These are phyloP conservation scores for Teratosphaeria pseudoeucalypti DNA, from an alignment of 2,329 filamentous ascomycete genomes.

Conservation along the genomic window DNA sequence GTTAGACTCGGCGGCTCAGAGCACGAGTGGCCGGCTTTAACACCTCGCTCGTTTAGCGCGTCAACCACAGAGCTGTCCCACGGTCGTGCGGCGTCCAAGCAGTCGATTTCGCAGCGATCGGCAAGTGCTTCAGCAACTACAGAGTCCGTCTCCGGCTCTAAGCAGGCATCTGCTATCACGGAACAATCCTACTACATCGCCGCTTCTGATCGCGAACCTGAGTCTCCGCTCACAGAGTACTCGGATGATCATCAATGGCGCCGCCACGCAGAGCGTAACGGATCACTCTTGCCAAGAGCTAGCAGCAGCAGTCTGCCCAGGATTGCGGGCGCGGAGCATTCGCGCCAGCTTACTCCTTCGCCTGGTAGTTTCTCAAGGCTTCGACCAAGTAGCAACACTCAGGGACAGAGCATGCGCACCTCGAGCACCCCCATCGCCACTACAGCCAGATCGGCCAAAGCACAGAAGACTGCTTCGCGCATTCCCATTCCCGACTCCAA, in stretches of 20 bases:
- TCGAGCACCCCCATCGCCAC: neutral
- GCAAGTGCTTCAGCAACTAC: neutral
- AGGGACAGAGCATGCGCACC: neutral
- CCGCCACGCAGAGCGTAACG: neutral
- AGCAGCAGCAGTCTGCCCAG: neutral
- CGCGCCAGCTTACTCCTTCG: constrained; percentile 13
- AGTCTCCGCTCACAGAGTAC: neutral
- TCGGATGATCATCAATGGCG: neutral
- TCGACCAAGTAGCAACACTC: constrained; percentile 5
- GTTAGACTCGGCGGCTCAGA: constrained; percentile 5
- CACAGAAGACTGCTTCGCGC: constrained; percentile 15
- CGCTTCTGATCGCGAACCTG: neutral
- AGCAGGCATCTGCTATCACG: neutral
- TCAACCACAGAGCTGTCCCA: neutral
- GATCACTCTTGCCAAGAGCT: neutral
- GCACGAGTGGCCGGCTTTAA: constrained; percentile 15
- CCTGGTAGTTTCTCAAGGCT: constrained; percentile 20
- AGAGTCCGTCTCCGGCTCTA: neutral
- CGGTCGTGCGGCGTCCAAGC: neutral
- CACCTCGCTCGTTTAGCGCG: constrained; percentile 6
- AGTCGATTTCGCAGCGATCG: neutral
- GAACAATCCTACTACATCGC: neutral
- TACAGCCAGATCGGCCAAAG: neutral
- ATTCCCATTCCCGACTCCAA: constrained; percentile 19
- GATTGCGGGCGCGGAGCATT: constrained; percentile 1